Percentiles rank a stretch among this genome's conserved stretches.
Conservation (phyloP, 2,329 filamentous ascomycete genomes). For the Camillea tinctor region DNA sequence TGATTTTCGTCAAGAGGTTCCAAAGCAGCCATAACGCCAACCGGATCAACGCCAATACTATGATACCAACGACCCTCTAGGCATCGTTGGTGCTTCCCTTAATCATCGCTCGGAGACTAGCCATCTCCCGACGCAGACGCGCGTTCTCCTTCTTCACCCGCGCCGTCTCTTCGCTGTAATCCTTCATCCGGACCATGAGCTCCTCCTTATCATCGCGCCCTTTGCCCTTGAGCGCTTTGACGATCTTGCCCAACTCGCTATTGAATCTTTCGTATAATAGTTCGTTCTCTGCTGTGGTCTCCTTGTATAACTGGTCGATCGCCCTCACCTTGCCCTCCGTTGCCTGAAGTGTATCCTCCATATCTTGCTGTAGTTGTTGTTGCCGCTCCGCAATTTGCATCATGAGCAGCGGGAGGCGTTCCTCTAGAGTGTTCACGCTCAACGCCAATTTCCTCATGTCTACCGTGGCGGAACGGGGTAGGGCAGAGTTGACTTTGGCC, state of each 20-base stretch:
- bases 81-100: constrained; percentile 38
- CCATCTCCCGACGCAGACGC: constrained; percentile 77
- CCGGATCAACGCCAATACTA: constrained; percentile 12
- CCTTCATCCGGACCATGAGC: constrained; percentile 67
- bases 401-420: constrained; percentile 59
- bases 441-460: constrained; percentile 52
- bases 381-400: constrained; percentile 61
- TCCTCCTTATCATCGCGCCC: constrained; percentile 78
- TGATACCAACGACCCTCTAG: constrained; percentile 25
- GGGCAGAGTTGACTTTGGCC: constrained; percentile 51
- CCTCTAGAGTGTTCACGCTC: constrained; percentile 66
- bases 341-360: constrained; percentile 69
- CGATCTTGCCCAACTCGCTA: constrained; percentile 80
- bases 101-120: constrained; percentile 61
- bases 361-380: constrained; percentile 64
- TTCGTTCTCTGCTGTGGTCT: constrained; percentile 87
- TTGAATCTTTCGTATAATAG: constrained; percentile 91
- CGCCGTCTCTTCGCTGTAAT: constrained; percentile 73
- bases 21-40: constrained; percentile 21
- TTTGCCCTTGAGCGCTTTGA: constrained; percentile 70
- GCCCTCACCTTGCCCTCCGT: constrained; percentile 76
- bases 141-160: constrained; percentile 83
- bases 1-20: constrained; percentile 18
- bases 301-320: constrained; percentile 85
- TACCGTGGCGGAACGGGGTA: constrained; percentile 36